A percentile compares a stretch with the other conserved stretches of the same genome.
These are phyloP conservation scores for Panaeolus papilionaceus DNA, from an alignment of 768 basidiomycete species.

Conservation along the genomic window DNA sequence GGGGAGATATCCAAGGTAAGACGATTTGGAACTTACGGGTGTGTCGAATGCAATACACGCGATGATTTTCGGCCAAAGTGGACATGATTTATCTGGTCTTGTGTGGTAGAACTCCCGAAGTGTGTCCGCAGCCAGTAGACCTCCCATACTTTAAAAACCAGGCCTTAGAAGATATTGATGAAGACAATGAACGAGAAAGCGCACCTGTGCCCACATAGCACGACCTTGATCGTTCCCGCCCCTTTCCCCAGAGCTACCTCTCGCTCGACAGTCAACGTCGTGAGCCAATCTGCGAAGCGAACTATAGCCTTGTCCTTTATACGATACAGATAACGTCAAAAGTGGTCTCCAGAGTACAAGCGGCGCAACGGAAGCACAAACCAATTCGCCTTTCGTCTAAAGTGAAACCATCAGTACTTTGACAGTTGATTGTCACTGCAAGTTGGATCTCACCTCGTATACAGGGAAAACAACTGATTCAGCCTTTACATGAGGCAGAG, in stretches of 20 bases:
- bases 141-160: conserved; percentile 78
- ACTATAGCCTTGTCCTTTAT: conserved; percentile 78
- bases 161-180: background rate
- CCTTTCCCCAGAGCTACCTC: conserved; percentile 81
- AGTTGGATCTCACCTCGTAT: conserved; percentile 67
- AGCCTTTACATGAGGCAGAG: conserved; percentile 57
- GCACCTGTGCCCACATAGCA: conserved; percentile 90
- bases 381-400: conserved; percentile 90
- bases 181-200: conserved; percentile 21
- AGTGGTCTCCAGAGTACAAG: background rate
- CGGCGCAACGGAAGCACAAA: conserved; percentile 36
- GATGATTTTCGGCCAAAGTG: conserved; percentile 89
- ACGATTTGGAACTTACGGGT: conserved; percentile 58
- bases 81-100: conserved; percentile 65
- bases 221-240: conserved; percentile 80
- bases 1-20: conserved; percentile 1
- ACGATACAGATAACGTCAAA: background rate
- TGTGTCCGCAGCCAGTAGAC: conserved; percentile 86
- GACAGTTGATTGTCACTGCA: conserved; percentile 9
- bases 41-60: conserved; percentile 91
- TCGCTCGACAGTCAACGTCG: conserved; percentile 83
- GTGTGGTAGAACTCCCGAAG: conserved; percentile 73
- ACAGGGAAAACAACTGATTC: conserved; percentile 88
- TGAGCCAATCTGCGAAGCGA: conserved; percentile 92
- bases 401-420: conserved; percentile 8